Evolutionary conservation across 306 rosid genomes (phyloP).

Genomic region (Begonia loranthoides): DNA sequence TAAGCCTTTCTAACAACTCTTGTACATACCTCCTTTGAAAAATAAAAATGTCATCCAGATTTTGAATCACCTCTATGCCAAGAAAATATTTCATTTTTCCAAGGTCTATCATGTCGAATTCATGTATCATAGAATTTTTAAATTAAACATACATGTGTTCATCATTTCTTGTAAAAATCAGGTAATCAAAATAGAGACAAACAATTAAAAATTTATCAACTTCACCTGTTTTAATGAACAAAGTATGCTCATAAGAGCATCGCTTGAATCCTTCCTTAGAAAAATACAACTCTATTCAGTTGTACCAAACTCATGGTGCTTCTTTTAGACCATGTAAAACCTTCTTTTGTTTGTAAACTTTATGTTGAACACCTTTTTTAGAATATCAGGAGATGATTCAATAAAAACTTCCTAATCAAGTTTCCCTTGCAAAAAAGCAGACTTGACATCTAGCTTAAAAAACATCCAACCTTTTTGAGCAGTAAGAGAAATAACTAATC

Average conservation of each 20-base stretch:
- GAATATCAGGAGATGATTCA: not conserved
- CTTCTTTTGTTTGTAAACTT: not conserved
- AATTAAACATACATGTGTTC: not conserved
- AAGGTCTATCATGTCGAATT: not conserved
- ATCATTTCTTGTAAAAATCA: not conserved
- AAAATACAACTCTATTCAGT: not conserved
- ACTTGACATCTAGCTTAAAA: constrained; percentile 1
- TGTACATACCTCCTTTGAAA: not conserved
- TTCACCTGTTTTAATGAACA: not conserved
- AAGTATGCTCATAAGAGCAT: too few relatives aligned
- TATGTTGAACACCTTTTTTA: not conserved
- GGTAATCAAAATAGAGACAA: not conserved
- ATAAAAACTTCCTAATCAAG: not conserved
- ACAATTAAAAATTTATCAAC: not conserved
- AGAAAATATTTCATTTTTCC: constrained; percentile 1
- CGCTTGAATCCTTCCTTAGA: too few relatives aligned
- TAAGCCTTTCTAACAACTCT: not conserved
- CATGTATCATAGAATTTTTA: not conserved
- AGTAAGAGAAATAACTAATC: not conserved
- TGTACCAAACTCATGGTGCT: constrained; percentile 4
- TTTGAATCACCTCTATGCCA: too few relatives aligned
- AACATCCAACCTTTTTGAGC: not conserved
- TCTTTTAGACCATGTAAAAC: not conserved
- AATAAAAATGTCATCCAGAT: not conserved
- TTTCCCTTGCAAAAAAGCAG: not conserved